Conservation (phyloP, 371 early-diverging fungal genomes). For the Zancudomyces culisetae region DNA sequence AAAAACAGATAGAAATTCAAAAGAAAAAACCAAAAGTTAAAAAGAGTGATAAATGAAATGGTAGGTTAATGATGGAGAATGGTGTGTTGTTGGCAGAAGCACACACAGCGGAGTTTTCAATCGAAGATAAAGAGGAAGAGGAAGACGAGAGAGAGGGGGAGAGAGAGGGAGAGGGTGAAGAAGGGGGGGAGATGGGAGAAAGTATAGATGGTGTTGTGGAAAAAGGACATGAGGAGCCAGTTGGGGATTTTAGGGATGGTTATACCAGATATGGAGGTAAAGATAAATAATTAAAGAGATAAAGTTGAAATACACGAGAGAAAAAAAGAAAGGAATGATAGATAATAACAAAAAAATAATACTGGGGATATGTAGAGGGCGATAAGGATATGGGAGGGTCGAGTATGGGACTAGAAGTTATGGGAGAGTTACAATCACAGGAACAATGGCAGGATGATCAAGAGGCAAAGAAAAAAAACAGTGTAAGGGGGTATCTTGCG, state of each 20-base stretch:
- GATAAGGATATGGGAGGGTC: background rate
- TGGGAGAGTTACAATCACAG: background rate
- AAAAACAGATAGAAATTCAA: no score
- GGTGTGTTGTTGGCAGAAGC: slow-evolving; percentile 2
- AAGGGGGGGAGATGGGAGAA: no score
- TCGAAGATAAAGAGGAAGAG: no score
- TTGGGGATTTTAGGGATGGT: no score
- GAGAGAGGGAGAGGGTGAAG: no score
- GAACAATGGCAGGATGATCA: background rate
- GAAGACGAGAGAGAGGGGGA: no score
- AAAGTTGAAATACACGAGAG: no score
- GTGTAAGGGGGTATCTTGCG: background rate
- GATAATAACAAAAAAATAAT: background rate
- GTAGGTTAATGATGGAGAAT: background rate
- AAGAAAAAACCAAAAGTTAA: no score
- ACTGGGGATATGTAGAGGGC: background rate
- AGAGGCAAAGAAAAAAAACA: background rate
- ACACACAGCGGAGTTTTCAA: background rate
- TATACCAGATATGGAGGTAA: no score
- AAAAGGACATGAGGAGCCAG: no score
- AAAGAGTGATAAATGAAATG: background rate
- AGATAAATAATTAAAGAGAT: no score
- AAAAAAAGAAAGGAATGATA: background rate
- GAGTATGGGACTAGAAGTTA: background rate
- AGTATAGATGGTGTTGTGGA: no score